Evolutionary conservation across 2,329 filamentous ascomycete genomes (phyloP).

Genomic region (Ophiostoma fasciatum): DNA sequence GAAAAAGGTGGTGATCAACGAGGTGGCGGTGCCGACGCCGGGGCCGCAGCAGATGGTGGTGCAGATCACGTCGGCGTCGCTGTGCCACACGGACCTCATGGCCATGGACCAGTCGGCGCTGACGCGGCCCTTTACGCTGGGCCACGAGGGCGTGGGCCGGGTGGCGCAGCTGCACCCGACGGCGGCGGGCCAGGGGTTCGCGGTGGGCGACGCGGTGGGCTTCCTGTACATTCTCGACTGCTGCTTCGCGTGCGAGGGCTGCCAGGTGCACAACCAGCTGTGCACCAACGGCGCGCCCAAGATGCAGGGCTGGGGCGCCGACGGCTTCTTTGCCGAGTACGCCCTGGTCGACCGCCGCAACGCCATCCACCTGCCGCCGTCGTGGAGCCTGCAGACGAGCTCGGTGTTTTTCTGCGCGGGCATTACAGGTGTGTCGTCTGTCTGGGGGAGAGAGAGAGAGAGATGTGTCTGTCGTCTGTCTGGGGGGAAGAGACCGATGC

Average conservation of each 20-base stretch:
- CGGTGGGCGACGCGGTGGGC: too few species aligned
- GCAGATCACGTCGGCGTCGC: constrained; percentile 2
- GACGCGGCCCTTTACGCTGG: constrained; percentile 16
- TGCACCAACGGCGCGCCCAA: constrained; percentile 13
- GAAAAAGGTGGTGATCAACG: not conserved
- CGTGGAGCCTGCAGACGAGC: constrained; percentile 11
- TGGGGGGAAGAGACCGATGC: not conserved
- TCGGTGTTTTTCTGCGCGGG: constrained; percentile 18
- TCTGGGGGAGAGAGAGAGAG: too few species aligned
- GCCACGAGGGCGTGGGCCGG: constrained; percentile 51
- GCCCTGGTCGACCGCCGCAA: constrained; percentile 14
- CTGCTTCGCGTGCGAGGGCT: constrained; percentile 15
- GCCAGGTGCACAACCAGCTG: constrained; percentile 13
- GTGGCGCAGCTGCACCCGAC: constrained; percentile 38
- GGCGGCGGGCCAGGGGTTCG: constrained; percentile 39
- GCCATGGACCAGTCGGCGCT: constrained; percentile 1
- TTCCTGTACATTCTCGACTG: constrained; percentile 6
- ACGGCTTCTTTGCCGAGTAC: constrained; percentile 18
- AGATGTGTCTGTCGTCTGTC: too few species aligned
- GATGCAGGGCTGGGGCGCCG: constrained; percentile 14
- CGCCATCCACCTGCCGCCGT: constrained; percentile 14
- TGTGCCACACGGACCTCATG: constrained; percentile 6
- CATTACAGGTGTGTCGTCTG: constrained; percentile 8
- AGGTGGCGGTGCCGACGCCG: constrained; percentile 2
- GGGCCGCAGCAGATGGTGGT: constrained; percentile 2